phyloP scores from a whole-genome alignment of 139 green algal species.

The Chlamydomonas schloesseri region DNA sequence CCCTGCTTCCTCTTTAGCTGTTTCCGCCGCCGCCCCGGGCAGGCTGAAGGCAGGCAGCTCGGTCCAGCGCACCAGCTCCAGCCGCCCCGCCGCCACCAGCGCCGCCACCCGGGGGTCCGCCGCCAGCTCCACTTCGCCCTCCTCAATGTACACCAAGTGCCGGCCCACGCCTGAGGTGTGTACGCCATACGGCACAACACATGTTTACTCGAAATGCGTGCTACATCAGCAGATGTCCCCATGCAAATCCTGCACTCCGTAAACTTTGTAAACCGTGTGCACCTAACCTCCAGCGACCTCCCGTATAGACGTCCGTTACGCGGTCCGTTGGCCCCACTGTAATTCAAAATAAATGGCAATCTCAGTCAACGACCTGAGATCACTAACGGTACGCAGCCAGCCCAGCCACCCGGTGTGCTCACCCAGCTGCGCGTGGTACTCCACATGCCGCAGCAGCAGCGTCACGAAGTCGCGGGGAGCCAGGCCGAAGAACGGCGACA shows the following conservation, averaged over 20 bases:
- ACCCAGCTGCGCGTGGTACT: slow-evolving; percentile 16
- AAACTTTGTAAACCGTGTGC: no score
- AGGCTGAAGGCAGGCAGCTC: slow-evolving; percentile 17
- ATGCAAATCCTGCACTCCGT: no score
- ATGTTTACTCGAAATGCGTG: no score
- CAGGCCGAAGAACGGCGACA: slow-evolving; percentile 30
- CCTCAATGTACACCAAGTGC: slow-evolving; percentile 27
- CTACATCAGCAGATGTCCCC: no score
- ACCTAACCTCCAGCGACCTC: no score
- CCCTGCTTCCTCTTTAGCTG: no score
- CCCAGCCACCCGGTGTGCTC: not conserved
- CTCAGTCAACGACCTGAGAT: no score
- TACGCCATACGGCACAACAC: not conserved
- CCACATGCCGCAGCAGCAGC: slow-evolving; percentile 2
- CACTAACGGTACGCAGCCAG: no score
- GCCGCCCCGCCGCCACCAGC: not conserved
- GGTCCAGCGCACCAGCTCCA: slow-evolving; percentile 18
- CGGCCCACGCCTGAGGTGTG: slow-evolving; percentile 2
- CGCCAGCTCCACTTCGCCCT: slow-evolving; percentile 3
- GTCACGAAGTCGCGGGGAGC: slow-evolving; percentile 4
- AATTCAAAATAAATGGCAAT: no score
- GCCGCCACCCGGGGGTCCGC: not conserved
- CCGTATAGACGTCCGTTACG: no score
- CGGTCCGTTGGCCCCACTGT: no score
- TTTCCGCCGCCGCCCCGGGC: not conserved